These are phyloP conservation scores for Ceratocystis cacaofunesta DNA, from an alignment of 2,329 filamentous ascomycete genomes.

Conservation along the genomic window DNA sequence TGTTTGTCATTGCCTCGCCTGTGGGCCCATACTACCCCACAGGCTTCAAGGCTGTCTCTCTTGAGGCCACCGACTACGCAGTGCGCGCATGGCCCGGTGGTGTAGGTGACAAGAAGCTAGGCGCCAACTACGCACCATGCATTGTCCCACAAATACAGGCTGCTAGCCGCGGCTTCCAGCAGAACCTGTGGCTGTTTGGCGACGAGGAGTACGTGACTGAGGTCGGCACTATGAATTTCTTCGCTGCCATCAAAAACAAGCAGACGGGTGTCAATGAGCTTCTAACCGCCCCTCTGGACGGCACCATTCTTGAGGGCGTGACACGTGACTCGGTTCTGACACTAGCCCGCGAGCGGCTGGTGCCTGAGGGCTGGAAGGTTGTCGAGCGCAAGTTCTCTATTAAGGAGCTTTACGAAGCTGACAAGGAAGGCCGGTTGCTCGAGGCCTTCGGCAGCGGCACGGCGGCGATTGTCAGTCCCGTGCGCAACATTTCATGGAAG, in stretches of 20 bases:
- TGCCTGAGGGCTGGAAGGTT: conserved; percentile 75
- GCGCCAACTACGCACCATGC: conserved; percentile 98
- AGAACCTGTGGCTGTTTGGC: conserved; percentile 96
- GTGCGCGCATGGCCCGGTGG: conserved; percentile 96
- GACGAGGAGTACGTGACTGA: conserved; percentile 93
- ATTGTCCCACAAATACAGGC: conserved; percentile 93
- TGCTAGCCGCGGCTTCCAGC: conserved; percentile 81
- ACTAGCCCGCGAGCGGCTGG: conserved; percentile 70
- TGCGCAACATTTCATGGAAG: conserved; percentile 80
- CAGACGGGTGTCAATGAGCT: conserved; percentile 83
- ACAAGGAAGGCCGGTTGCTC: conserved; percentile 68
- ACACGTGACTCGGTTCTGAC: conserved; percentile 82
- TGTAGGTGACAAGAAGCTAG: conserved; percentile 95
- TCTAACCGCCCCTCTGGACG: conserved; percentile 86
- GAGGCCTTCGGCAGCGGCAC: conserved; percentile 93
- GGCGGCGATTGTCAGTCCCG: conserved; percentile 82
- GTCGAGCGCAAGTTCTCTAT: conserved; percentile 87
- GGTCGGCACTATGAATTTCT: conserved; percentile 98
- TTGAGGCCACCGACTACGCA: conserved; percentile 93
- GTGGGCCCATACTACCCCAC: conserved; percentile 97
- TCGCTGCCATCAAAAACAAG: conserved; percentile 71
- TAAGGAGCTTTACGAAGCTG: conserved; percentile 66
- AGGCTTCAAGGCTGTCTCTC: conserved; percentile 89
- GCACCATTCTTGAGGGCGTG: conserved; percentile 90
- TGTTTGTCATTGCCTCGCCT: conserved; percentile 90